A percentile compares a stretch with the other conserved stretches of the same genome.
These are phyloP conservation scores for Rhizopus arrhizus DNA, from an alignment of 371 early-diverging fungal genomes.

Conservation along the genomic window DNA sequence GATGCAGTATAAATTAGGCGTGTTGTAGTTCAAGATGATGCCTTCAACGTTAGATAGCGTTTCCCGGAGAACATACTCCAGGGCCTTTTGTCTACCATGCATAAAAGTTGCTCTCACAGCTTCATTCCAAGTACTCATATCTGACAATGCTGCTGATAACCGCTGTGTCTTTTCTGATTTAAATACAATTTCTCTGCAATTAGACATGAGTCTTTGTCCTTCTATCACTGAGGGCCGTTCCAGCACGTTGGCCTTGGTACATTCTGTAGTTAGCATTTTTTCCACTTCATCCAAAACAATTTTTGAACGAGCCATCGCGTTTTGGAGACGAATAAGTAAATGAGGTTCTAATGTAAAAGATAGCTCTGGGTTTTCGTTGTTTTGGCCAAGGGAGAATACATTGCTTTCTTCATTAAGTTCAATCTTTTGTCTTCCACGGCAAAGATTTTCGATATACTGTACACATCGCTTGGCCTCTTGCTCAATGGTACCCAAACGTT, in stretches of 20 bases:
- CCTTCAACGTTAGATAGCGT: conserved; percentile 15
- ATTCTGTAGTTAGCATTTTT: conserved; percentile 2
- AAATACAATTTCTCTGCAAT: conserved; percentile 13
- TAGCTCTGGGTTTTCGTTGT: not conserved
- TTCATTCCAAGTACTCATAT: conserved; percentile 19
- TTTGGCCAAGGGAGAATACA: conserved; percentile 8
- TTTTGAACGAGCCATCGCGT: conserved; percentile 12
- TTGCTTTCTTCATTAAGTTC: conserved; percentile 6
- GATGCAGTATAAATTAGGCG: conserved; percentile 54
- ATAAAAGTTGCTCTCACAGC: conserved; percentile 16
- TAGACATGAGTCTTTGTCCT: conserved; percentile 11
- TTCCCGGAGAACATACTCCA: conserved; percentile 16
- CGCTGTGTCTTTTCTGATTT: conserved; percentile 14
- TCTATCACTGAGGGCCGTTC: conserved; percentile 19
- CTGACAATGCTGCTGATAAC: conserved; percentile 6
- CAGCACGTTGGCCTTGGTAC: not conserved
- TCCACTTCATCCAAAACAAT: conserved; percentile 13
- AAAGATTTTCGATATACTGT: conserved; percentile 19
- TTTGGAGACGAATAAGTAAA: conserved; percentile 7
- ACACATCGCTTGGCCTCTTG: conserved; percentile 4
- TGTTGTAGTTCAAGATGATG: conserved; percentile 8
- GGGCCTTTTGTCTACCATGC: conserved; percentile 21
- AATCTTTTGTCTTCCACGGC: conserved; percentile 22
- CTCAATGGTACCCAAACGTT: conserved; percentile 8
- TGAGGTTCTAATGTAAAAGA: conserved; percentile 20